These are phyloP conservation scores for Pichia norvegensis DNA, from an alignment of 1,139 yeast species.

Conservation along the genomic window DNA sequence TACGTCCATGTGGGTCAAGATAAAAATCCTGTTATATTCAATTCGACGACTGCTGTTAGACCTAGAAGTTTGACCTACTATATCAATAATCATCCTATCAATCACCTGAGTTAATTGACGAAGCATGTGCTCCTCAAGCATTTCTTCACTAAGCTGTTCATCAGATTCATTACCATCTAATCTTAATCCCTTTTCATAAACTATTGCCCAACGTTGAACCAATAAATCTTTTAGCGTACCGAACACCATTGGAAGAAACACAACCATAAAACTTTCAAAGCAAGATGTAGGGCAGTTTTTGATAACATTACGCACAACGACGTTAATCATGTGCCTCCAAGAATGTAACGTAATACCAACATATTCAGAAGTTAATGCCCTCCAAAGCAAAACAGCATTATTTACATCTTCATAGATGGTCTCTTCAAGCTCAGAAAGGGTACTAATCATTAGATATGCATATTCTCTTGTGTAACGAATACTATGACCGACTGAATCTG, in stretches of 20 bases:
- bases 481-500: constrained; percentile 96
- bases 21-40: constrained; percentile 53
- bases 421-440: constrained; percentile 83
- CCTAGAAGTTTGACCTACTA: constrained; percentile 58
- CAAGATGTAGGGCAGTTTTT: constrained; percentile 77
- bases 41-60: constrained; percentile 46
- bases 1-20: constrained; percentile 56
- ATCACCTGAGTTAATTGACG: constrained; percentile 91
- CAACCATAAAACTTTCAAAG: constrained; percentile 63
- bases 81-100: constrained; percentile 81
- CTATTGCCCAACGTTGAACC: constrained; percentile 66
- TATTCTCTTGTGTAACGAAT: constrained; percentile 93
- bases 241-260: constrained; percentile 70
- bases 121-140: constrained; percentile 94
- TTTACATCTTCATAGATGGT: constrained; percentile 82
- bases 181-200: constrained; percentile 62
- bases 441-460: constrained; percentile 83
- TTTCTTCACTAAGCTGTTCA: constrained; percentile 87
- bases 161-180: constrained; percentile 66
- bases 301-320: constrained; percentile 78
- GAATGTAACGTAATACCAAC: constrained; percentile 88
- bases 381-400: constrained; percentile 70
- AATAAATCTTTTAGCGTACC: constrained; percentile 64
- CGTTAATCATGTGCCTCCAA: constrained; percentile 93
- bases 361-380: constrained; percentile 77